Evolutionary conservation across 2,329 filamentous ascomycete genomes (phyloP), one percentile per base, ranked within the genome.

Genomic region (Neonectria hederae): DNA sequence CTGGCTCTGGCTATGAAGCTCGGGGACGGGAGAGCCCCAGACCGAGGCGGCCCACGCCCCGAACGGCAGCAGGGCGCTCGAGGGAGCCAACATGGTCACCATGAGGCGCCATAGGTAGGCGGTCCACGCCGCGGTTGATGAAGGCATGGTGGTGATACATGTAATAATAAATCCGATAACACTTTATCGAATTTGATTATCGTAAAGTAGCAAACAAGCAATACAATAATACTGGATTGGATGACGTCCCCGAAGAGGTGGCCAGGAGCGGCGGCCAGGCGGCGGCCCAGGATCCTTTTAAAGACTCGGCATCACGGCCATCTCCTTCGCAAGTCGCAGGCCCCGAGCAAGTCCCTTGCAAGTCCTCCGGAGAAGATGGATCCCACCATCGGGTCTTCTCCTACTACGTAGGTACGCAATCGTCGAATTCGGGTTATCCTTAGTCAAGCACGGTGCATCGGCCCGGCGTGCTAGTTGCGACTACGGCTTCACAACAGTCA

Each of bases 391-490:
- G 28, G 32, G 42, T 60, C 30, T 49, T 55, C 40, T 21, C 54
- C 58, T 45, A 57, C 63, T 28, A 9, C 28, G 28, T 28, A 7
- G 28, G 60, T 70, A 63, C 55, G 64, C 67, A 68, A 60, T 64
- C 65, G 63, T 70, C 61, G 63, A 46, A 54, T 69, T 59, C 59
- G 59, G 62, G 62, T 73, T 70, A 69, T 70, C 70, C 66, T 57
- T 73, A 73, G 71, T 71, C 68, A 69, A 73, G 71, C 69, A 71
- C 69, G 71, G 71, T 71, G 71, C 71, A 73, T 70, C 71, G 71
- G 71, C 68, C 71, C 71, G 70, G 62, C 62, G 71, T 65, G 38
- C 38, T 42, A 42, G 38, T 42, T 42, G n/a, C 38, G 38, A 42
- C 38, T 11, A 63, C 69, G 62, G 66, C 51, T 42, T 48, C 32